Conservation (phyloP, 2,329 filamentous ascomycete genomes). For the Clarireedia paspali region DNA sequence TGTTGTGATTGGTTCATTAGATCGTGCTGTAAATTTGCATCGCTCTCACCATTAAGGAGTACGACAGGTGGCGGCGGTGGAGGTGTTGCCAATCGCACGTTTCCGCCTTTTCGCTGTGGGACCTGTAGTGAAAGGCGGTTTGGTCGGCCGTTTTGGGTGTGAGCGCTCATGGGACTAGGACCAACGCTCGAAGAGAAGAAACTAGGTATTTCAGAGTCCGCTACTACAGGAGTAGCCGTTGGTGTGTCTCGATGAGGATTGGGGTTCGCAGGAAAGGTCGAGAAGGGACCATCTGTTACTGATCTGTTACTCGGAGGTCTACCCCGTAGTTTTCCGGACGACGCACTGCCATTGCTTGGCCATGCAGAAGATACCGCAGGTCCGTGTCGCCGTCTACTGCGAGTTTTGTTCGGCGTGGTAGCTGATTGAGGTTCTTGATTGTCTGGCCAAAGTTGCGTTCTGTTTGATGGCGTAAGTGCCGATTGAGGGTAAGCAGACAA, state of each 20-base stretch:
- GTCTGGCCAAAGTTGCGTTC: slow-evolving; percentile 31
- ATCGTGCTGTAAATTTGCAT: slow-evolving; percentile 26
- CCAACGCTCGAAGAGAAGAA: slow-evolving; percentile 27
- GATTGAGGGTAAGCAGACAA: slow-evolving; percentile 68
- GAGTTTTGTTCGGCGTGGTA: slow-evolving; percentile 56
- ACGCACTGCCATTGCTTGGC: slow-evolving; percentile 57
- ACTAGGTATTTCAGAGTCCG: slow-evolving; percentile 32
- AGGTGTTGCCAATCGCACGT: slow-evolving; percentile 54
- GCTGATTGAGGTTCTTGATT: slow-evolving; percentile 64
- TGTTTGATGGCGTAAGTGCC: slow-evolving; percentile 61
- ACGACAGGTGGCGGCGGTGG: slow-evolving; percentile 34
- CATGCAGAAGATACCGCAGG: slow-evolving; percentile 88
- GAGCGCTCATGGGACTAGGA: slow-evolving; percentile 9
- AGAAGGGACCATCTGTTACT: slow-evolving; percentile 59
- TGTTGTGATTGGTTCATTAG: slow-evolving; percentile 17
- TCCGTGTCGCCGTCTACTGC: slow-evolving; percentile 60
- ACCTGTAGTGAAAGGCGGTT: slow-evolving; percentile 54
- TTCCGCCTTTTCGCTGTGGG: slow-evolving; percentile 50
- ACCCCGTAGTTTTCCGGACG: slow-evolving; percentile 66
- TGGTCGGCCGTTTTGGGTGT: slow-evolving; percentile 30
- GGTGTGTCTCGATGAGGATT: slow-evolving; percentile 36
- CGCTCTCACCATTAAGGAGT: slow-evolving; percentile 40
- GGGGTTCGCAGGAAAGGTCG: slow-evolving; percentile 59
- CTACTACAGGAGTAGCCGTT: slow-evolving; percentile 36
- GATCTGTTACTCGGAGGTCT: slow-evolving; percentile 68